Evolutionary conservation across 306 rosid genomes (phyloP), one percentile per base, ranked within the genome.

Genomic region (Boehmeria nivea): DNA sequence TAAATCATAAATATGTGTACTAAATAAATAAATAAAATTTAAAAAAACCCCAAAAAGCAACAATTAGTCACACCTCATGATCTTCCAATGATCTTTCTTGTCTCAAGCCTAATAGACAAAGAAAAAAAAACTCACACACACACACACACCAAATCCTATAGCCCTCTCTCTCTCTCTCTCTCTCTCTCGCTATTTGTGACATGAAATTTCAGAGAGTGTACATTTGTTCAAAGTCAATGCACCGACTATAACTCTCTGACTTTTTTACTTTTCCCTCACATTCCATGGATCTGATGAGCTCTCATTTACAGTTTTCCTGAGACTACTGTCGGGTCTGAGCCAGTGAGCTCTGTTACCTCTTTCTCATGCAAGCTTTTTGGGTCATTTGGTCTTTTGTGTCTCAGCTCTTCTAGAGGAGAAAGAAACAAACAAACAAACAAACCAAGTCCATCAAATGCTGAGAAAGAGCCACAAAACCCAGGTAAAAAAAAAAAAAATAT

Each of bases 161-260:
- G 15, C 31, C 28, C 6, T 33, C 23, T 62, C 38, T 50, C 19
- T 49, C 44, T 46, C n/a, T 46, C 51, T 17, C 27, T 46, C 16
- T 50, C 54, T 50, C 59, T 53, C 16, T 53, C 56, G n/a, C n/a
- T 51, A 3, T 21, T 53, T 69, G 69, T 66, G 54, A 23, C 72
- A 49, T 78, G 71, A 58, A 70, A 62, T 44, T 66, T 54, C 72
- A 53, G 24, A 44, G 63, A 51, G 51, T 54, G 39, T 59, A 33
- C 73, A 20, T 63, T 42, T 26, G 34, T 33, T n/a, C 67, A 48
- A 59, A 77, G 96, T 81, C 94, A 84, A 75, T 73, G 75, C 78
- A 60, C 75, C 77, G 56, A 60, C 70, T 67, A 26, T 74, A 70
- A 69, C 46, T 38, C 36, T 57, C 69, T 62, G 62, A 47, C 56